A percentile compares a stretch with the other conserved stretches of the same genome.
These are phyloP conservation scores for Talaromyces sp. DNA, from an alignment of 2,329 filamentous ascomycete species.

Conservation along the genomic window DNA sequence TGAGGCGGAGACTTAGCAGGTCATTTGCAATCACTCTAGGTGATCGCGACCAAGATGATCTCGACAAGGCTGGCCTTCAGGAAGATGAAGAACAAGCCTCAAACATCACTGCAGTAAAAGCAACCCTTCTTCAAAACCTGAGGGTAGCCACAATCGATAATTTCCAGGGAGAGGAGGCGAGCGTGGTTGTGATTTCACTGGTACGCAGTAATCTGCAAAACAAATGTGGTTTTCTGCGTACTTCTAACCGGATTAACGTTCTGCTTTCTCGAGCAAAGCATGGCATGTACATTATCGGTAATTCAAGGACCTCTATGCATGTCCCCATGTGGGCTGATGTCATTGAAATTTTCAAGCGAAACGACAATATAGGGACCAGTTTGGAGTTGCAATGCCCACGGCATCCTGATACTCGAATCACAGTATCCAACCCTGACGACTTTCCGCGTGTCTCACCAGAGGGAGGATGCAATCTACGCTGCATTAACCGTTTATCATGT, in stretches of 20 bases:
- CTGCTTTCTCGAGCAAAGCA: constrained; percentile 62
- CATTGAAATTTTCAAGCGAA: constrained; percentile 45
- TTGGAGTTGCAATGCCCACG: constrained; percentile 58
- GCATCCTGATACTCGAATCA: constrained; percentile 51
- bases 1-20: constrained; percentile 34
- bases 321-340: constrained; percentile 62
- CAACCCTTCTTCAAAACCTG: constrained; percentile 46
- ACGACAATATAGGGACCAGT: constrained; percentile 45
- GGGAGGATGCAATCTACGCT: constrained; percentile 55
- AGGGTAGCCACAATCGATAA: constrained; percentile 65
- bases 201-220: constrained; percentile 61
- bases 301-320: constrained; percentile 52
- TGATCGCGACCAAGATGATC: constrained; percentile 56
- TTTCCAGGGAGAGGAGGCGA: constrained; percentile 72
- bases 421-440: constrained; percentile 51
- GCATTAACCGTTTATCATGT: constrained; percentile 41
- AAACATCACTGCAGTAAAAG: constrained; percentile 27
- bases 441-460: constrained; percentile 55
- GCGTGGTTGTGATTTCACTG: constrained; percentile 64
- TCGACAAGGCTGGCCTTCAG: constrained; percentile 40
- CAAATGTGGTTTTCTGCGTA: constrained; percentile 61
- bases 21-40: constrained; percentile 59
- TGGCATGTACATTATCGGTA: constrained; percentile 67
- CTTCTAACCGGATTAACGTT: constrained; percentile 64
- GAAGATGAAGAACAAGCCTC: constrained; percentile 15